Evolutionary conservation across 2,329 filamentous ascomycete genomes (phyloP), one percentile per base, ranked within the genome.

Genomic region (Dryadomyces sulphureus): DNA sequence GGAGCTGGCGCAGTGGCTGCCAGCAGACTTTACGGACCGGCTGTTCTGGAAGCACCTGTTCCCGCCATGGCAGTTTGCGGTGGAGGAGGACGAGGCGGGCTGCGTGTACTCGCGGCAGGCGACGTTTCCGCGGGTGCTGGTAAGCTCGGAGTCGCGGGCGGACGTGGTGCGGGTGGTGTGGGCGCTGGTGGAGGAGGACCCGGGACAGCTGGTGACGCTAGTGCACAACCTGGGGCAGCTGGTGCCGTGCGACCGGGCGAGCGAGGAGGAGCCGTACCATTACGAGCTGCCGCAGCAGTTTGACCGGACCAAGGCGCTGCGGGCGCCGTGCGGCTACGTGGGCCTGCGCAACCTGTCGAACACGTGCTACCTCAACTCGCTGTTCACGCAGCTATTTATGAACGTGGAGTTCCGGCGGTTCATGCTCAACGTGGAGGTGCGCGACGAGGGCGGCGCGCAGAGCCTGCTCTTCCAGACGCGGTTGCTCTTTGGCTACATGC

Each of bases 361-460:
- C 59, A 96, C 93, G 0, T 98, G 92, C 63, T 98, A 98, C 59
- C 74, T 96, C 58, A 98, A 98, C 60, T 96, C 92, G 0, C 68
- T 98, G 1, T 73, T 96, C 50, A 90, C 88, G 0, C 92, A 98
- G 58, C 75, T 98, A 0, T 98, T 90, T 67, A 96, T 95, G 87
- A 96, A 98, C 58, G 65, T 84, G 16, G 73, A 78, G 7, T 96
- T 98, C 56, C 81, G 92, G 17, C 72, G 76, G 16, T 94, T 96
- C 60, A 84, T 98, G 54, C 70, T 96, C 49, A 62, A 69, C 47
- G 68, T 75, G n/a, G 62, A 69, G 8, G 65, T 85, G 21, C 60
- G 67, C 14, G 75, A 82, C 50, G 62, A 65, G 0, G 61, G 66
- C 12, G 62, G 66, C 3, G 68, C 72, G 25, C 84, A 92, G 55